Evolutionary conservation across 768 basidiomycete genomes (phyloP).

Genomic region (Arthromyces matolae): DNA sequence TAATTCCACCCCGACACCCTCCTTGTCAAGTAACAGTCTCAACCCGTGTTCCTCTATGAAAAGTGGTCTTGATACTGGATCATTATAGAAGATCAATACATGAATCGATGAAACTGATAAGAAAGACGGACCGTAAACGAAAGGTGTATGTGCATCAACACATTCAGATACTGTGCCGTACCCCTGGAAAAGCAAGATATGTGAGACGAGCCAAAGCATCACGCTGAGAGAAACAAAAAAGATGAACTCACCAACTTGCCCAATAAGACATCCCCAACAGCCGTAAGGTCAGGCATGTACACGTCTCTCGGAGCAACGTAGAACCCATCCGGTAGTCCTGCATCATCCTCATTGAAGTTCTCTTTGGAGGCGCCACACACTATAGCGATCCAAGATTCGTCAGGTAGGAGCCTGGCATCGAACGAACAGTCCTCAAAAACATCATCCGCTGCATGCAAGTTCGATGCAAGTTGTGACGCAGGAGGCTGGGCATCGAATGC

Average conservation of each 20-base stretch:
- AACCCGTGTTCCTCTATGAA: constrained; percentile 83
- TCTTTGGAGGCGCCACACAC: constrained; percentile 72
- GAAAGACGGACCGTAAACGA: constrained; percentile 61
- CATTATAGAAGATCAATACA: not conserved
- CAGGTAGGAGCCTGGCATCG: constrained; percentile 52
- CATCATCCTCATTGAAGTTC: constrained; percentile 38
- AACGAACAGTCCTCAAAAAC: constrained; percentile 19
- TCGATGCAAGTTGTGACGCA: not conserved
- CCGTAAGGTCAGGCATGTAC: constrained; percentile 81
- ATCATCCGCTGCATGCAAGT: not conserved
- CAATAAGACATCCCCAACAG: constrained; percentile 67
- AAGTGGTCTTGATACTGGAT: constrained; percentile 66
- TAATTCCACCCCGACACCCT: constrained; percentile 70
- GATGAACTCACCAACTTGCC: constrained; percentile 70
- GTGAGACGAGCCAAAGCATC: constrained; percentile 2
- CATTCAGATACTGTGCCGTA: constrained; percentile 83
- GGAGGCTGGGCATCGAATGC: constrained; percentile 6
- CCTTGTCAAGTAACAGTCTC: constrained; percentile 53
- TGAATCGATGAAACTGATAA: constrained; percentile 1
- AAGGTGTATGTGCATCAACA: constrained; percentile 71
- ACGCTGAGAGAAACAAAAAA: not conserved
- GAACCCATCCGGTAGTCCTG: constrained; percentile 60
- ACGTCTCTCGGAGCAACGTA: constrained; percentile 74
- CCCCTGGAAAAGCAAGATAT: constrained; percentile 40
- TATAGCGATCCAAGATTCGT: constrained; percentile 71